Percentiles rank a stretch among this genome's conserved stretches.
phyloP scores from a whole-genome alignment of 257 asterid genomes.

The Fraxinus americana region DNA sequence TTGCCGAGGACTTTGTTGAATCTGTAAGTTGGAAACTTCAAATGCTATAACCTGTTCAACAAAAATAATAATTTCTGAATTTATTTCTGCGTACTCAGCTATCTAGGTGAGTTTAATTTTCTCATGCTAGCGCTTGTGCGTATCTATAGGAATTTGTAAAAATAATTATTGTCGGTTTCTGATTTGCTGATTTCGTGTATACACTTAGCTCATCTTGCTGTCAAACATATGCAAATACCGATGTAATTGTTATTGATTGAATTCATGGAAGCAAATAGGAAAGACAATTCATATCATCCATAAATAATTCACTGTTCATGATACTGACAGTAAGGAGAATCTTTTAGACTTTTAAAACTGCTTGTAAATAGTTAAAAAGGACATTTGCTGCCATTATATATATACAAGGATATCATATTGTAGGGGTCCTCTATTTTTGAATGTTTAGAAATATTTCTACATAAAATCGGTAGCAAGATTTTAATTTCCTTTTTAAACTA shows the following conservation, averaged over 20 bases:
- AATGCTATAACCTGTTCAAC: neutral
- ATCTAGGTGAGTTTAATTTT: neutral
- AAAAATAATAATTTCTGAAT: neutral
- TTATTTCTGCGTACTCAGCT: conserved; percentile 1
- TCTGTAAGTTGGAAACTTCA: conserved; percentile 62
- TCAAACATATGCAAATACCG: neutral
- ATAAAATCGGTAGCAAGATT: conserved; percentile 3
- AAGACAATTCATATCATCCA: neutral
- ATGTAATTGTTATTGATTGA: neutral
- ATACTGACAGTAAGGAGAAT: neutral
- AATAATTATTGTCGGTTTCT: neutral
- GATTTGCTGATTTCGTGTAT: conserved; percentile 16
- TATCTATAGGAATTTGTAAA: neutral
- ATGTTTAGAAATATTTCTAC: conserved; percentile 12
- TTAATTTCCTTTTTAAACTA: neutral
- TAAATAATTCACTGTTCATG: neutral
- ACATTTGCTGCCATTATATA: neutral
- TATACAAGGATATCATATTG: neutral
- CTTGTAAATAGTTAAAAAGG: neutral
- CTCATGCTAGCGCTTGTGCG: neutral
- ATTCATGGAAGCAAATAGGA: neutral
- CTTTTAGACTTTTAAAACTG: neutral
- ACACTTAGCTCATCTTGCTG: neutral
- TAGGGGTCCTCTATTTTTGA: conserved; percentile 13
- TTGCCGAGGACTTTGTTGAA: conserved; percentile 94